Evolutionary conservation across 441 rosid species (phyloP), one percentile per base, ranked within the genome.

Genomic region (California macrophylla): DNA sequence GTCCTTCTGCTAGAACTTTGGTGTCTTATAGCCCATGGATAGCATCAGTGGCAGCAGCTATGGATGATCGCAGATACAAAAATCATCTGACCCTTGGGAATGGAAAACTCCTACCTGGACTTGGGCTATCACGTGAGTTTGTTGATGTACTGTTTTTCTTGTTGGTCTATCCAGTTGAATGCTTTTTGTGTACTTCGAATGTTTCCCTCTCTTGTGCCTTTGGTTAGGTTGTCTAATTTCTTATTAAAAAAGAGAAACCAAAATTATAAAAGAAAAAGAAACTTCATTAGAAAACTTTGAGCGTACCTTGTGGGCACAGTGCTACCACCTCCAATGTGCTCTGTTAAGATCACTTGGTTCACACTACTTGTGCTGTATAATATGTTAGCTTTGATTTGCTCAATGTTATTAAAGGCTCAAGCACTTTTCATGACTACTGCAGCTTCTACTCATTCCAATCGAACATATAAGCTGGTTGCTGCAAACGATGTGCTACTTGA

Each of bases 11-110:
- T 2, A 92, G 90, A 87, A 92, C 98, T 58, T 67, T 92, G 84
- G 89, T 94, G 67, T 90, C 99, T 2, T 94, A 92, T 72, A 92
- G 99, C 83, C 99, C 99, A 24, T 92, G 99, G 99, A 90, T 94
- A 76, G 79, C 91, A 68, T 77, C 98, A 79, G 99, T 94, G 23
- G 99, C 97, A 29, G 98, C 99, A 69, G 97, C 99, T 60, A 85
- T 94, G 66, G 99, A 94, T 80, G 99, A 92, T 71, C 90, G 98
- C 12, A 85, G 97, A 84, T 94, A 94, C 76, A 90, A 94, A 76
- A 94, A 94, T 71, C 96, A 91, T 86, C 84, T 94, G 34, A 84
- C 75, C 62, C 81, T 92, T 68, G 99, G 96, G 74, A 92, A 92
- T 75, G 94, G 96, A 42, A 92, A 94, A 85, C 74, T 85, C 72